These are phyloP conservation scores for Eimeria acervulina DNA, from an alignment of 169 alveolate species.

Conservation along the genomic window DNA sequence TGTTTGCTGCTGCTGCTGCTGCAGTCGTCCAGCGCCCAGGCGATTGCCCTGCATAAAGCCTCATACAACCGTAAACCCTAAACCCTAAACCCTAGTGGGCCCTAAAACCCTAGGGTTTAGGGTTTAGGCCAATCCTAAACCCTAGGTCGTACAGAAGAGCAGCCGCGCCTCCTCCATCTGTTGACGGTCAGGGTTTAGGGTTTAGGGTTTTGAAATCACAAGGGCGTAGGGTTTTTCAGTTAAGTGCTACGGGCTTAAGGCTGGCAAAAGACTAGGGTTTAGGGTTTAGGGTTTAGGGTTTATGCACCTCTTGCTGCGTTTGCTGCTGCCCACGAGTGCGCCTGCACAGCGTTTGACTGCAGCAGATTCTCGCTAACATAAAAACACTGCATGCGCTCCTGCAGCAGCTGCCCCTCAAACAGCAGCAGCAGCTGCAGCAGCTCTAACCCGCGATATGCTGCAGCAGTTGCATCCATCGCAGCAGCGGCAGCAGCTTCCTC, in stretches of 20 bases:
- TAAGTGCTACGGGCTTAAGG: not conserved
- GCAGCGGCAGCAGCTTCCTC: slow-evolving; percentile 16
- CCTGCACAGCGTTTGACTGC: slow-evolving; percentile 16
- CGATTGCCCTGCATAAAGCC: too few species aligned
- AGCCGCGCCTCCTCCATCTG: too few species aligned
- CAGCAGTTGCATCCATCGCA: slow-evolving; percentile 24
- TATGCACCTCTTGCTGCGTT: not conserved
- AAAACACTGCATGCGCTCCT: slow-evolving; percentile 60
- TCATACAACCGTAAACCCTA: not conserved
- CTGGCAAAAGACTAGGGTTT: not conserved
- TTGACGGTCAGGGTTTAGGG: too few species aligned
- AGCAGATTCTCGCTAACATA: slow-evolving; percentile 32
- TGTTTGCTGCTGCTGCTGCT: too few species aligned
- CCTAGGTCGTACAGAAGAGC: too few species aligned
- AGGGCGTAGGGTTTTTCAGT: too few species aligned
- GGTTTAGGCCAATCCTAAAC: too few species aligned
- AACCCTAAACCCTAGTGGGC: not conserved
- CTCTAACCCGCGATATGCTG: slow-evolving; percentile 5
- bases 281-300: not conserved
- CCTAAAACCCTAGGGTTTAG: not conserved
- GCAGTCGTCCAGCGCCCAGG: not conserved
- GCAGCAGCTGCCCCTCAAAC: slow-evolving; percentile 34
- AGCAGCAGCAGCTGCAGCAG: slow-evolving; percentile 12
- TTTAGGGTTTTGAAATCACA: too few species aligned
- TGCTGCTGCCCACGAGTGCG: slow-evolving; percentile 56